Conservation (phyloP, 495 filamentous ascomycete species). For the Pyronema omphalodes region DNA sequence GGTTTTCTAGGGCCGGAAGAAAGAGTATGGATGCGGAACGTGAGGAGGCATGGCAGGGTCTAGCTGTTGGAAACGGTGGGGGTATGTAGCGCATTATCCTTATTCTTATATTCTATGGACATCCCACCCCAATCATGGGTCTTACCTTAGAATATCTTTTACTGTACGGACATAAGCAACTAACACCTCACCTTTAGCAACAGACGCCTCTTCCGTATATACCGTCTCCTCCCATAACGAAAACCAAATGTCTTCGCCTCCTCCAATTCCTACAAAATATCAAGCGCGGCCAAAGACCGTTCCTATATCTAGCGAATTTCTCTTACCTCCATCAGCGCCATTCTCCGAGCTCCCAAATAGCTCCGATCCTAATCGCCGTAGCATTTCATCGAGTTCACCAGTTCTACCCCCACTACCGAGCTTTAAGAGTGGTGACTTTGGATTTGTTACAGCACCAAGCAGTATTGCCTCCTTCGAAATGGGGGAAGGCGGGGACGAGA, state of each 20-base stretch:
- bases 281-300: background rate
- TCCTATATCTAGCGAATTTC: slow-evolving; percentile 1
- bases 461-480: background rate
- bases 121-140: no score
- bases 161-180: no score
- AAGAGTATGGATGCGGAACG: slow-evolving; percentile 7
- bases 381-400: slow-evolving; percentile 10
- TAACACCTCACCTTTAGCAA: no score
- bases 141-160: no score
- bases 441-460: slow-evolving; percentile 9
- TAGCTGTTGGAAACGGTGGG: background rate
- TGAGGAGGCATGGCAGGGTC: background rate
- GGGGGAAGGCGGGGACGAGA: slow-evolving; percentile 1
- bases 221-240: background rate
- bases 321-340: background rate
- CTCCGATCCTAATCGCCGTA: background rate
- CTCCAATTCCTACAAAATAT: background rate
- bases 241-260: background rate
- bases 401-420: slow-evolving; percentile 22
- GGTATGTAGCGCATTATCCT: no score
- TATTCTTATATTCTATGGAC: no score
- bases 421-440: slow-evolving; percentile 19
- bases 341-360: background rate
- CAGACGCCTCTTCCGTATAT: background rate
- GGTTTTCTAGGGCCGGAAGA: slow-evolving; percentile 10